Conservation (phyloP, 176 grass and related monocot species). For the Thalia dealbata region DNA sequence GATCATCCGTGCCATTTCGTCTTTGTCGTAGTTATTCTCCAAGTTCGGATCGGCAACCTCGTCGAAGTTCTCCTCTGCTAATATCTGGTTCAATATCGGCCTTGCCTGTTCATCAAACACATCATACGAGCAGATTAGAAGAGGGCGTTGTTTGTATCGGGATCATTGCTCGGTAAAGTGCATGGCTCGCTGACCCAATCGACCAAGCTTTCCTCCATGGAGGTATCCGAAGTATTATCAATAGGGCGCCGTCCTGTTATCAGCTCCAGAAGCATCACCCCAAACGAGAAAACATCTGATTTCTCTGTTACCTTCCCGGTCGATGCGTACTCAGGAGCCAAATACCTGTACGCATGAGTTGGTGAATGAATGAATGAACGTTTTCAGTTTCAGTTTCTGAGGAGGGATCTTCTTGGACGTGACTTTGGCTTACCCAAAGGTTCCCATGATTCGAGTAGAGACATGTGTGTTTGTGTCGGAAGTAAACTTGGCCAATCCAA, state of each 20-base stretch:
- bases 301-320: constrained; percentile 94
- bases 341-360: too few species aligned
- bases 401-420: too few species aligned
- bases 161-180: not conserved
- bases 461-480: constrained; percentile 90
- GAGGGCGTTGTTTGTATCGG: not conserved
- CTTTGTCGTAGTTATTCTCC: constrained; percentile 41
- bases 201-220: constrained; percentile 87
- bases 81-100: constrained; percentile 44
- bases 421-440: constrained; percentile 65
- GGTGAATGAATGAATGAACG: too few species aligned
- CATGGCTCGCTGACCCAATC: constrained; percentile 58
- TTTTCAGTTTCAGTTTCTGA: not conserved
- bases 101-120: constrained; percentile 38
- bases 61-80: constrained; percentile 35
- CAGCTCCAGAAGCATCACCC: constrained; percentile 91
- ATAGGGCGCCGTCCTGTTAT: constrained; percentile 75
- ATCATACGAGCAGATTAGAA: not conserved
- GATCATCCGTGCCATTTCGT: constrained; percentile 66
- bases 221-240: constrained; percentile 28
- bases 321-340: constrained; percentile 91
- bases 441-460: constrained; percentile 95
- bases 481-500: constrained; percentile 75
- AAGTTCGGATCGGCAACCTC: constrained; percentile 57
- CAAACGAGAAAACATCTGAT: constrained; percentile 94